Conservation (phyloP, 768 basidiomycete genomes). For the Termitomyces sp. region DNA sequence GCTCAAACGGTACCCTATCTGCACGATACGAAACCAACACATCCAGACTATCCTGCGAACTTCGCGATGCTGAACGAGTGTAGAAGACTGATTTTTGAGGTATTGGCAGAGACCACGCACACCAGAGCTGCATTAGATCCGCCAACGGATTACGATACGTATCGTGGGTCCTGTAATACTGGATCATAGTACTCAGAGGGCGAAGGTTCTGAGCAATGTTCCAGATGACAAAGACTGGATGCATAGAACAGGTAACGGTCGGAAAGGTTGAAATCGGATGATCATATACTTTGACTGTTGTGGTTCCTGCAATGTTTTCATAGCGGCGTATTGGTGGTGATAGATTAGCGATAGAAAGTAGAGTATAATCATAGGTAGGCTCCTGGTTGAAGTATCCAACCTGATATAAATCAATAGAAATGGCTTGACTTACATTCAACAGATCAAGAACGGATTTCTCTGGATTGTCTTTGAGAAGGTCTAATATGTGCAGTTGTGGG, state of each 20-base stretch:
- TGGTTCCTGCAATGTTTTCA: neutral
- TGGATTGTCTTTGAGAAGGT: too few relatives aligned
- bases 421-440: neutral
- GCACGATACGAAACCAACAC: too few relatives aligned
- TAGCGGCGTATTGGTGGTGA: neutral
- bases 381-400: neutral
- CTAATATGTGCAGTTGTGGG: neutral
- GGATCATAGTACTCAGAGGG: neutral
- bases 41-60: too few relatives aligned
- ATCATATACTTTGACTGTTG: neutral
- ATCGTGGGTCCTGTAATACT: neutral
- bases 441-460: neutral
- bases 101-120: neutral
- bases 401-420: neutral
- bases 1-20: neutral
- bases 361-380: neutral
- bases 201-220: neutral
- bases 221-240: neutral
- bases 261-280: neutral
- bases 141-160: neutral
- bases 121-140: neutral
- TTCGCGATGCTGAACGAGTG: neutral
- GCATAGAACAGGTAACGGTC: neutral
- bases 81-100: neutral
- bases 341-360: neutral